phyloP scores from a whole-genome alignment of 2,329 filamentous ascomycete species.

The Cryphonectria radicalis region DNA sequence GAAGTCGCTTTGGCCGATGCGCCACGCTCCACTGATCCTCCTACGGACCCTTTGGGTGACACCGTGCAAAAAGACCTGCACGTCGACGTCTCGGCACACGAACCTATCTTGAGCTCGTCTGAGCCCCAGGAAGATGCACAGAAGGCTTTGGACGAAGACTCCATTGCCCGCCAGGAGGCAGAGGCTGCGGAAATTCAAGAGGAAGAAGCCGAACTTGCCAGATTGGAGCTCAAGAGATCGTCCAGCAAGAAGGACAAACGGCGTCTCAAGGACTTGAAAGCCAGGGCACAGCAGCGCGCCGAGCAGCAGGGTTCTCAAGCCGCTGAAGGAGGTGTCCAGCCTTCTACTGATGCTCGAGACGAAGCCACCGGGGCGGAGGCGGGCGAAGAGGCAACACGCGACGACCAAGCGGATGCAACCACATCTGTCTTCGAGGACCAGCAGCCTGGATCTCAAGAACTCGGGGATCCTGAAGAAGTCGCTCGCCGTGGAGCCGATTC shows the following conservation, averaged over 20 bases:
- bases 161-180: constrained; percentile 17
- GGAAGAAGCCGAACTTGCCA: constrained; percentile 22
- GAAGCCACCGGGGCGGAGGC: background rate
- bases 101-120: background rate
- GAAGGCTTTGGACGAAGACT: constrained; percentile 7
- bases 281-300: constrained; percentile 16
- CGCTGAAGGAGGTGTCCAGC: background rate
- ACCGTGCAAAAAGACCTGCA: background rate
- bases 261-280: constrained; percentile 22
- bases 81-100: background rate
- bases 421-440: background rate
- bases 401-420: background rate
- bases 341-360: background rate
- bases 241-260: constrained; percentile 23
- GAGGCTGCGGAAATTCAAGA: constrained; percentile 14
- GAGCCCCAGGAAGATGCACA: constrained; percentile 1
- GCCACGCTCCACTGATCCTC: background rate
- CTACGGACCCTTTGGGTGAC: background rate
- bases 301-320: background rate
- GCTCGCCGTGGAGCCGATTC: constrained; percentile 17
- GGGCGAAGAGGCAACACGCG: constrained; percentile 1
- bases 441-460: background rate
- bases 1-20: background rate
- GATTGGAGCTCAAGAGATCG: constrained; percentile 20
- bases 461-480: constrained; percentile 8